Evolutionary conservation across 192 early-diverging fungal genomes (phyloP), one percentile per base, ranked within the genome.

Genomic region (Bifiguratus adelaidae): DNA sequence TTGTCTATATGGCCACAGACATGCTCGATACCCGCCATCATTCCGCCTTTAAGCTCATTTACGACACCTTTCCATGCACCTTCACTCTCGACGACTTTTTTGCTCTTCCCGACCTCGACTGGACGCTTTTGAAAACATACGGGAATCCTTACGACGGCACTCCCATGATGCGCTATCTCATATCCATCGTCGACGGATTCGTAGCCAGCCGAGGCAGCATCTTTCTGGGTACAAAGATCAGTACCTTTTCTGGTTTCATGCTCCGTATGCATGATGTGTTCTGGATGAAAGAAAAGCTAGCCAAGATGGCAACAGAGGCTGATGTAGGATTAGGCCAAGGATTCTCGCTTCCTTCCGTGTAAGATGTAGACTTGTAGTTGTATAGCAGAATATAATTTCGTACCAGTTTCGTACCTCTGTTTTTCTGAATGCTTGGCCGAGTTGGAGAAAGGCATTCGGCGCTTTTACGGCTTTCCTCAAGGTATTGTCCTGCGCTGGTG

Each of bases 1-100:
- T 70, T n/a, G 58, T 75, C 5, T 75, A 71, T 38, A 56, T 75
- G 30, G 73, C 73, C 13, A 75, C 73, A 3, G 73, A 75, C 16
- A 56, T 62, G 0, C 59, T 43, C 7, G 27, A 44, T 2, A 67
- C 74, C 15, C 49, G 62, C 7, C 38, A 24, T 0, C 65, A 70
- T 38, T 48, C 48, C 1, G 56, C 56, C 19, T 68, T 73, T 40
- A 40, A 59, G 24, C 33, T 41, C 7, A 32, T 76, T 3, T 76
- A 64, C 34, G 20, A 42, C 18, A 54, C 51, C 1, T 68, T 56
- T 35, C 59, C 65, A 3, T 75, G 73, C 33, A 66, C 56, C 6
- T 71, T 70, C 18, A 71, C 68, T 2, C 26, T 75, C 18, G 54
- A 58, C 9, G 65, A 70, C 30, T 61, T 71, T 11, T 29, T 38